phyloP scores from a whole-genome alignment of 176 grass and related monocot species.

The Areca catechu region DNA sequence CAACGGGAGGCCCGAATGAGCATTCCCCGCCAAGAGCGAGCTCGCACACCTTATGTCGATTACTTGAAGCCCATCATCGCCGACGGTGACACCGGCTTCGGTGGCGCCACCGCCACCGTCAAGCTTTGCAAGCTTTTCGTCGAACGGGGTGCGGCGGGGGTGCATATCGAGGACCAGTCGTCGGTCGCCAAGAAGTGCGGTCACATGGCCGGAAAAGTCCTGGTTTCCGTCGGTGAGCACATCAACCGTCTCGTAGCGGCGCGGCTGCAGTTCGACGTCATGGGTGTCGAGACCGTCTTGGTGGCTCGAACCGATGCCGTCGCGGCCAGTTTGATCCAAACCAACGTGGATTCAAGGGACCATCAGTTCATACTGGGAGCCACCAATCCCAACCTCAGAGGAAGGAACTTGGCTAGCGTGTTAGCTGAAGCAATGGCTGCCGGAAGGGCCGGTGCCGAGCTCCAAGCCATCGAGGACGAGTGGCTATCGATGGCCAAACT shows the following conservation, averaged over 20 bases:
- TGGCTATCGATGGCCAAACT: conserved; percentile 52
- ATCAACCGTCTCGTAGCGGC: conserved; percentile 87
- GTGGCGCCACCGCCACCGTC: conserved; percentile 72
- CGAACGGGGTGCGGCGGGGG: conserved; percentile 75
- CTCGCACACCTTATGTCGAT: conserved; percentile 33
- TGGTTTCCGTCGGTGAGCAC: conserved; percentile 63
- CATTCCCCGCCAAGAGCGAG: conserved; percentile 36
- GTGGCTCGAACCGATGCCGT: conserved; percentile 80
- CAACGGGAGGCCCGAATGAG: conserved; percentile 81
- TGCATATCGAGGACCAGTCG: conserved; percentile 93
- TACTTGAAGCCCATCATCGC: conserved; percentile 77
- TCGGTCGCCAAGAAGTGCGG: conserved; percentile 85
- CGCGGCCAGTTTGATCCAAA: conserved; percentile 76
- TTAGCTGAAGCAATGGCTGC: conserved; percentile 42
- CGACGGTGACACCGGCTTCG: conserved; percentile 80
- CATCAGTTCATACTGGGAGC: conserved; percentile 86
- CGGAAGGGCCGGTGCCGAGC: conserved; percentile 44
- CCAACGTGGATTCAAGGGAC: conserved; percentile 77
- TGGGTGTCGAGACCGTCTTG: conserved; percentile 81
- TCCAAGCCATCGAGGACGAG: conserved; percentile 69
- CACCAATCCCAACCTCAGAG: conserved; percentile 39
- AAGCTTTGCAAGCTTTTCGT: conserved; percentile 98
- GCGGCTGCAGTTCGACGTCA: conserved; percentile 84
- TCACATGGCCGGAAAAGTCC: conserved; percentile 92
- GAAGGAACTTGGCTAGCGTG: conserved; percentile 24